Percentiles rank a stretch among this genome's conserved stretches.
phyloP scores from a whole-genome alignment of 208 protist genomes.

The Leishmania major region DNA sequence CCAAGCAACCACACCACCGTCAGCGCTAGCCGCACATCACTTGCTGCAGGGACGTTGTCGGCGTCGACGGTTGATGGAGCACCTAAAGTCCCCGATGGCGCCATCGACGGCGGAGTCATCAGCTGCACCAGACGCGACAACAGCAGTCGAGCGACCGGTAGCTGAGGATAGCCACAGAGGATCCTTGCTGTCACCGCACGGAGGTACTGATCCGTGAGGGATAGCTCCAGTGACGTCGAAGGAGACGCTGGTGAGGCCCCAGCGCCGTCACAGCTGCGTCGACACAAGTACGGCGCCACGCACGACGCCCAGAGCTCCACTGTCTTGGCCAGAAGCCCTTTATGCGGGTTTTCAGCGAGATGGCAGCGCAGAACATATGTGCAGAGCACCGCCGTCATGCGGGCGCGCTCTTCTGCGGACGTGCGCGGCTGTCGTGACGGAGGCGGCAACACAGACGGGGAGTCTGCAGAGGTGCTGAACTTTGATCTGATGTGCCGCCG shows the following conservation, averaged over 20 bases:
- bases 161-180: constrained; percentile 24
- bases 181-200: constrained; percentile 21
- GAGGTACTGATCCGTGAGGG: constrained; percentile 24
- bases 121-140: constrained; percentile 24
- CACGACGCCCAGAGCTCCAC: constrained; percentile 29
- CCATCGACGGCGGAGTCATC: neutral
- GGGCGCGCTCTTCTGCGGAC: constrained; percentile 15
- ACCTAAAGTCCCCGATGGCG: neutral
- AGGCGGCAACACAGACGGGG: neutral
- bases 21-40: neutral
- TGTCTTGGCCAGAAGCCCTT: constrained; percentile 24
- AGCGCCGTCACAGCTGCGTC: neutral
- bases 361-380: constrained; percentile 29
- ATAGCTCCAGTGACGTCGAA: constrained; percentile 7
- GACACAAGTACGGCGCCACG: constrained; percentile 26
- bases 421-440: neutral
- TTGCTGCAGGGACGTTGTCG: neutral
- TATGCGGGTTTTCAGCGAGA: constrained; percentile 10
- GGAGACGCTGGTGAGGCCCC: neutral
- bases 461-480: neutral
- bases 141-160: constrained; percentile 32
- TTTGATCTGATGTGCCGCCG: too few species aligned
- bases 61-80: neutral
- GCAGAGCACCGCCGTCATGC: constrained; percentile 27
- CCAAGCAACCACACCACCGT: constrained; percentile 12